phyloP scores from a whole-genome alignment of 345 rosid genomes.

The Sisymbrium irio region DNA sequence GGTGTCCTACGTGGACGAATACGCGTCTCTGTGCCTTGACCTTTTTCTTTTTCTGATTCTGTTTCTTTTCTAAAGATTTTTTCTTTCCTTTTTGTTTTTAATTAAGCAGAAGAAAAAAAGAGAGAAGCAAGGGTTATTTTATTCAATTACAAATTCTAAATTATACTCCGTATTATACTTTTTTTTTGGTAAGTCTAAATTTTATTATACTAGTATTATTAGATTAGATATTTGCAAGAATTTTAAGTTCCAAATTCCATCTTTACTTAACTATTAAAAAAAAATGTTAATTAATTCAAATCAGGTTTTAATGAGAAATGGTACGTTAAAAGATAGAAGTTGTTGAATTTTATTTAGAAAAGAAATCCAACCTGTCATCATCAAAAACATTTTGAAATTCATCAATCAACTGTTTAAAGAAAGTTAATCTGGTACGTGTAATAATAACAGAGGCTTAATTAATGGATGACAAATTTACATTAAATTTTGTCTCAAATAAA shows the following conservation, averaged over 20 bases:
- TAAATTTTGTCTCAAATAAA: neutral
- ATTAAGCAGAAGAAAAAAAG: neutral
- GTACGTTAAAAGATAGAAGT: neutral
- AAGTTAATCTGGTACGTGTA: neutral
- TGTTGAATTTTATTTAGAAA: no score
- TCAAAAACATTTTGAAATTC: neutral
- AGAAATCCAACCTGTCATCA: neutral
- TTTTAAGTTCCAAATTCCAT: neutral
- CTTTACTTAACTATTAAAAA: no score
- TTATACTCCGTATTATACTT: no score
- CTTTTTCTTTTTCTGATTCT: constrained; percentile 27
- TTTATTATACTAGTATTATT: no score
- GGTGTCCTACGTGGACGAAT: constrained; percentile 19
- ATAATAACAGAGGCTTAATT: neutral
- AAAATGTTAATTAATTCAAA: neutral
- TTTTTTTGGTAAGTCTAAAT: no score
- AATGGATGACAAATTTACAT: constrained; percentile 10
- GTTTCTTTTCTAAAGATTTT: constrained; percentile 2
- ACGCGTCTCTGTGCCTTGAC: constrained; percentile 8
- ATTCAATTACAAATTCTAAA: no score
- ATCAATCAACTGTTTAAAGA: neutral
- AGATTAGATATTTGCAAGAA: neutral
- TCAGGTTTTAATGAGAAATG: neutral
- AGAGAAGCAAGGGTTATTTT: neutral
- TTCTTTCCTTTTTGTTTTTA: neutral